A percentile compares a stretch with the other conserved stretches of the same genome.
Conservation (phyloP, 805 yeast species). For the Metschnikowia chrysomelidarum region DNA sequence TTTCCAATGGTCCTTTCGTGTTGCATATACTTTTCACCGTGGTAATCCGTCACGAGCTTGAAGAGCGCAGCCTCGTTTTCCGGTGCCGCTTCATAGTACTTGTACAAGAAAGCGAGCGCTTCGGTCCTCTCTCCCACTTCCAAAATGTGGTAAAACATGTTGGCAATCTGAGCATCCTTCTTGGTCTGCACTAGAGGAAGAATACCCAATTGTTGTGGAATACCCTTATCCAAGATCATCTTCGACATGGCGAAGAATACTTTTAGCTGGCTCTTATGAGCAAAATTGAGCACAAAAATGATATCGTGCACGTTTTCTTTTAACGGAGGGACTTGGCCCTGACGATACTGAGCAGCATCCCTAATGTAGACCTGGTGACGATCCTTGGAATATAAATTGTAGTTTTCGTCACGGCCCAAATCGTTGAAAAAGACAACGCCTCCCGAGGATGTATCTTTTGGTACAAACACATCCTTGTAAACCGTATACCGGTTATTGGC, state of each 20-base stretch:
- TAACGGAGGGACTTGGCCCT: constrained; percentile 65
- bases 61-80: constrained; percentile 27
- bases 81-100: constrained; percentile 29
- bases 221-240: constrained; percentile 50
- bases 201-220: constrained; percentile 81
- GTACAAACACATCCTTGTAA: constrained; percentile 25
- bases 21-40: constrained; percentile 18
- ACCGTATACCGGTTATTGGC: constrained; percentile 34
- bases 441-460: constrained; percentile 20
- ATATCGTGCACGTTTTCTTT: constrained; percentile 74
- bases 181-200: constrained; percentile 54
- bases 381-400: constrained; percentile 40
- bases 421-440: constrained; percentile 75
- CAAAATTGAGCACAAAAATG: constrained; percentile 64
- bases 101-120: constrained; percentile 40
- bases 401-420: constrained; percentile 60
- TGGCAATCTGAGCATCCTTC: constrained; percentile 28
- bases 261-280: constrained; percentile 49
- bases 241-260: constrained; percentile 50
- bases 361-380: constrained; percentile 47
- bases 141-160: constrained; percentile 33
- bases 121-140: constrained; percentile 31
- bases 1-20: constrained; percentile 24
- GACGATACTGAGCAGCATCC: constrained; percentile 11
- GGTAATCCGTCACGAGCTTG: constrained; percentile 18